These are phyloP conservation scores for Sphagnum contortum DNA, from an alignment of 225 moss, liverwort and hornwort genomes.

Conservation along the genomic window DNA sequence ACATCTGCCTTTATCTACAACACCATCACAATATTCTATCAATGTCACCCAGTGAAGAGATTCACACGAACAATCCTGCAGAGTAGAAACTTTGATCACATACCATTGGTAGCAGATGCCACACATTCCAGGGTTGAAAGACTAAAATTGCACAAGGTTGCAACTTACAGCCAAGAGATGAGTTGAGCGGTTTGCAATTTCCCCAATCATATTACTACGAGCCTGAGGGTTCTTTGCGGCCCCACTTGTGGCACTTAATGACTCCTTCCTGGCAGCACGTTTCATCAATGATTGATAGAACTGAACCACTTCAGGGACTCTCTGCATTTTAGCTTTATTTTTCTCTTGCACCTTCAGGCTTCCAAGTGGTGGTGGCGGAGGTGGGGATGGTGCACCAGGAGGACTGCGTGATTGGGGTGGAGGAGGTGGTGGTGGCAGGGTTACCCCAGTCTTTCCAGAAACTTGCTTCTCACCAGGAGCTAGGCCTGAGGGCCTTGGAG, in stretches of 20 bases:
- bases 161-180: constrained; percentile 69
- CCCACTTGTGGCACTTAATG: constrained; percentile 12
- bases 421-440: constrained; percentile 34
- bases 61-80: no score
- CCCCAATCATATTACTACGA: constrained; percentile 70
- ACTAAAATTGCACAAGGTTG: no score
- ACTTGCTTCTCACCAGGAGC: constrained; percentile 5
- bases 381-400: constrained; percentile 16
- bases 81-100: no score
- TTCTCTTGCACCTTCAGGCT: not conserved
- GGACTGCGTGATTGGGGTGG: constrained; percentile 12
- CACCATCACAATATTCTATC: no score
- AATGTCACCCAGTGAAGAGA: not conserved
- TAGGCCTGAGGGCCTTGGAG: constrained; percentile 45
- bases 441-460: constrained; percentile 15
- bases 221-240: constrained; percentile 41
- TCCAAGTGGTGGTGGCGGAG: constrained; percentile 32
- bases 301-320: constrained; percentile 82
- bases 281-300: constrained; percentile 85
- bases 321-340: constrained; percentile 35
- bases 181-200: constrained; percentile 76
- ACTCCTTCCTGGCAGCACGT: constrained; percentile 51
- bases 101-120: no score
- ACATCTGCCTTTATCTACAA: constrained; percentile 85
- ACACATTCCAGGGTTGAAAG: no score